Evolutionary conservation across 805 yeast species (phyloP).

Genomic region (Saccharomyces eubayanus): DNA sequence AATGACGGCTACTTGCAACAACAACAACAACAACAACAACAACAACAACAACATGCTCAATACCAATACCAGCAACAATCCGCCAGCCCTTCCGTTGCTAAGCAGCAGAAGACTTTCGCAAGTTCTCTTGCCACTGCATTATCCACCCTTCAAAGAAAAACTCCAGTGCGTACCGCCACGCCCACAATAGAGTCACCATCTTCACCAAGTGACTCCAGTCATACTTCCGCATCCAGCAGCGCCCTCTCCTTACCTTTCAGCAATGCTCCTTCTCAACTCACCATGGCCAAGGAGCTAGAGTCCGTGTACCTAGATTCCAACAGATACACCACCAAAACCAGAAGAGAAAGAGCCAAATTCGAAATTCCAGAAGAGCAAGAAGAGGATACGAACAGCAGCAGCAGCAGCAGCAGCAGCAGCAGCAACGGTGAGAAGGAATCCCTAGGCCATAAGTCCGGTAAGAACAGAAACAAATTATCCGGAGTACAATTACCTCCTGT

Average conservation of each 20-base stretch:
- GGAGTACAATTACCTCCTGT: slow-evolving; percentile 22
- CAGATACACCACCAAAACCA: not conserved
- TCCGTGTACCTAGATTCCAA: not conserved
- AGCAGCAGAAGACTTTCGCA: slow-evolving; percentile 2
- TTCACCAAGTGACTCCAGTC: slow-evolving; percentile 11
- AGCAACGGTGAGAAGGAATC: not conserved
- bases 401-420: not conserved
- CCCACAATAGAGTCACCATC: slow-evolving; percentile 9
- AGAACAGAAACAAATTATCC: not conserved
- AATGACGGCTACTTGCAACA: slow-evolving; percentile 3
- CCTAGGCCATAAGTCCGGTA: not conserved
- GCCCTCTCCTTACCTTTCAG: slow-evolving; percentile 10
- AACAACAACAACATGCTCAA: not conserved
- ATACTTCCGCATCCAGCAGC: slow-evolving; percentile 16
- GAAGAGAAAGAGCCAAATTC: not conserved
- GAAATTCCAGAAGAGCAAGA: not conserved
- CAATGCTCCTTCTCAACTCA: slow-evolving; percentile 3
- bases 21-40: slow-evolving; percentile 2
- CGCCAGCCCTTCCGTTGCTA: not conserved
- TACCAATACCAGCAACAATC: not conserved
- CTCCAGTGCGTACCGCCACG: slow-evolving; percentile 6
- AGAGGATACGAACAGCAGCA: slow-evolving; percentile 3
- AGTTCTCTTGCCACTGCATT: slow-evolving; percentile 15
- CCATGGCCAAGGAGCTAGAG: not conserved
- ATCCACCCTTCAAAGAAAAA: slow-evolving; percentile 17